Evolutionary conservation across 306 rosid species (phyloP).

Genomic region (Inga laurina): DNA sequence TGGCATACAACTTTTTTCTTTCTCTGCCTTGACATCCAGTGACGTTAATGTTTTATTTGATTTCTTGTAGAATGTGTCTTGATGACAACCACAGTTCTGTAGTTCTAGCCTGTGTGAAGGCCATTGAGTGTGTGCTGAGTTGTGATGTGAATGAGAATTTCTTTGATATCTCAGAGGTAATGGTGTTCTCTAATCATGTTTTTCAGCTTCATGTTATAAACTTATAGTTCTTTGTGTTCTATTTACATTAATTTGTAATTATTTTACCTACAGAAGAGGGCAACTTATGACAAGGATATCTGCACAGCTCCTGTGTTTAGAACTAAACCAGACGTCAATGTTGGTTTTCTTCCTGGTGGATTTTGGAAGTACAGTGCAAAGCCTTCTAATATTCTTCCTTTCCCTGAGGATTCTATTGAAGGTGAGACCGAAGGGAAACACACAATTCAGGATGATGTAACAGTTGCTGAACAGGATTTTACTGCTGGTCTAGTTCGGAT

Average conservation of each 20-base stretch:
- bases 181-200: constrained; percentile 6
- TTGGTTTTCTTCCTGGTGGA: constrained; percentile 88
- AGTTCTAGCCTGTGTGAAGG: constrained; percentile 76
- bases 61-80: constrained; percentile 69
- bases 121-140: constrained; percentile 66
- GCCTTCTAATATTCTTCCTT: constrained; percentile 69
- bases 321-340: constrained; percentile 74
- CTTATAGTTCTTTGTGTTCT: constrained; percentile 5
- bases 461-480: constrained; percentile 92
- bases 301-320: constrained; percentile 92
- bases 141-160: constrained; percentile 78
- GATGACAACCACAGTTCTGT: constrained; percentile 92
- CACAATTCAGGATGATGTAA: constrained; percentile 92
- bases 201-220: constrained; percentile 24
- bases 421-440: constrained; percentile 66
- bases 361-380: constrained; percentile 96
- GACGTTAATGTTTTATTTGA: constrained; percentile 13
- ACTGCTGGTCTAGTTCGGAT: constrained; percentile 89
- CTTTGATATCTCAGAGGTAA: constrained; percentile 74
- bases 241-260: constrained; percentile 31
- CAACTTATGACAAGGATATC: constrained; percentile 55
- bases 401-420: constrained; percentile 53
- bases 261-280: constrained; percentile 55
- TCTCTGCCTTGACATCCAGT: constrained; percentile 16
- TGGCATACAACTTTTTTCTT: neutral